A percentile compares a stretch with the other conserved stretches of the same genome.
These are phyloP conservation scores for Batkoa obscura DNA, from an alignment of 371 early-diverging fungal genomes.

Conservation along the genomic window DNA sequence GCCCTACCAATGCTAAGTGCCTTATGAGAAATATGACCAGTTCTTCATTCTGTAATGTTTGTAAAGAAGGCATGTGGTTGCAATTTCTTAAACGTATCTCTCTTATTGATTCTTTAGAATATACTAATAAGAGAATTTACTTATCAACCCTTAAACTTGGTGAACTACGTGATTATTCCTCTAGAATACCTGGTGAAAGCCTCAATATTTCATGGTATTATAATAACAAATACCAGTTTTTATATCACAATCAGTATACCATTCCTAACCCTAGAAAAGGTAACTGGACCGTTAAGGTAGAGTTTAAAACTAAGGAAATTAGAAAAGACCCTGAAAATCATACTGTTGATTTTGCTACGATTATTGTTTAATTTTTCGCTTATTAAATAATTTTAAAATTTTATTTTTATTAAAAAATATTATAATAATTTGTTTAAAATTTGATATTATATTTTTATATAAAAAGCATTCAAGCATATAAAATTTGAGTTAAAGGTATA, in stretches of 20 bases:
- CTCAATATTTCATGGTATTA: slow-evolving; percentile 15
- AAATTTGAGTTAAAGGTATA: too few relatives aligned
- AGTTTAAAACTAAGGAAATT: too few relatives aligned
- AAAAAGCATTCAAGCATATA: too few relatives aligned
- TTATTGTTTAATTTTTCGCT: too few relatives aligned
- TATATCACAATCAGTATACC: neutral
- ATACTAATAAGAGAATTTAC: neutral
- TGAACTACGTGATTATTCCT: slow-evolving; percentile 17
- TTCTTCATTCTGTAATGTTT: slow-evolving; percentile 23
- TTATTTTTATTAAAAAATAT: too few relatives aligned
- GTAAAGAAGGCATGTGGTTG: slow-evolving; percentile 33
- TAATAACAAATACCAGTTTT: slow-evolving; percentile 7
- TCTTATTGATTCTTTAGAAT: slow-evolving; percentile 17
- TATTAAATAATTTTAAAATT: too few relatives aligned
- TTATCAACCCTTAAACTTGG: slow-evolving; percentile 10
- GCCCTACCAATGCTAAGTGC: slow-evolving; percentile 28
- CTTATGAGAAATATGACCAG: slow-evolving; percentile 37
- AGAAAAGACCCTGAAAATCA: too few relatives aligned
- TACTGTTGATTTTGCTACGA: too few relatives aligned
- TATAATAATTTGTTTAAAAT: too few relatives aligned
- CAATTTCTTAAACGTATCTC: slow-evolving; percentile 20
- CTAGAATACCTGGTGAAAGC: slow-evolving; percentile 9
- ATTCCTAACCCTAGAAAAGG: neutral
- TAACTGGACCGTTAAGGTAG: neutral
- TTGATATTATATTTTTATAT: too few relatives aligned